Percentiles rank a stretch among this genome's conserved stretches.
phyloP scores from a whole-genome alignment of 177 flowering plant genomes.

The Vitis hybrid region DNA sequence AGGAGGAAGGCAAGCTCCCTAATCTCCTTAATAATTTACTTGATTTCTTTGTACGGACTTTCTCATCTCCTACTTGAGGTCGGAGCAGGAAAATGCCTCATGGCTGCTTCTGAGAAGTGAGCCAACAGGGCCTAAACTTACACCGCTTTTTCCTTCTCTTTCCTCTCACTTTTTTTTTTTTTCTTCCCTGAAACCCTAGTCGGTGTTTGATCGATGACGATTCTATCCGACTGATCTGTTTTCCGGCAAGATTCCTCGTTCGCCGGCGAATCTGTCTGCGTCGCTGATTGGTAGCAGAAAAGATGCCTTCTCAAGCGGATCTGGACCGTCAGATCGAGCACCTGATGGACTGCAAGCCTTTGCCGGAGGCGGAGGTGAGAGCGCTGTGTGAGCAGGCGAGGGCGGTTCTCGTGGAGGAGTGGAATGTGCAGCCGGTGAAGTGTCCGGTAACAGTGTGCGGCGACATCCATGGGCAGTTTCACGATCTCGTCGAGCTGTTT shows the following conservation, averaged over 20 bases:
- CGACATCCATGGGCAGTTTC: slow-evolving; percentile 49
- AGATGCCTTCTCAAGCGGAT: slow-evolving; percentile 47
- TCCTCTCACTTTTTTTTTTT: neutral
- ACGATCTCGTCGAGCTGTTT: slow-evolving; percentile 46
- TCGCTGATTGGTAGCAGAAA: neutral
- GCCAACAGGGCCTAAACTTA: neutral
- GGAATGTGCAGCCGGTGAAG: slow-evolving; percentile 50
- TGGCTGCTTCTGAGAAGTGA: neutral
- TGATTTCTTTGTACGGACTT: no score
- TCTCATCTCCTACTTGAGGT: no score
- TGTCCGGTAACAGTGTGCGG: slow-evolving; percentile 51
- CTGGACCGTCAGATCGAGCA: slow-evolving; percentile 50
- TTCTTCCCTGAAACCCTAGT: neutral
- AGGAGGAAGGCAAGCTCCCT: no score
- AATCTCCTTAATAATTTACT: no score
- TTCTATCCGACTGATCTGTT: slow-evolving; percentile 2
- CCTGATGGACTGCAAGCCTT: slow-evolving; percentile 42
- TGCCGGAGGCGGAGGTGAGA: slow-evolving; percentile 43
- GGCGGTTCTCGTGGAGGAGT: slow-evolving; percentile 40
- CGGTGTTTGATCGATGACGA: neutral
- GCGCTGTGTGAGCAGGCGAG: slow-evolving; percentile 39
- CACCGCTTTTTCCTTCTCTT: neutral
- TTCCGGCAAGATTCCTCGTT: neutral
- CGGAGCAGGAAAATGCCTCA: neutral
- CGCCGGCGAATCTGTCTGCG: slow-evolving; percentile 10